These are phyloP conservation scores for Colletotrichum sp. DNA, from an alignment of 2,329 filamentous ascomycete species.

Conservation along the genomic window DNA sequence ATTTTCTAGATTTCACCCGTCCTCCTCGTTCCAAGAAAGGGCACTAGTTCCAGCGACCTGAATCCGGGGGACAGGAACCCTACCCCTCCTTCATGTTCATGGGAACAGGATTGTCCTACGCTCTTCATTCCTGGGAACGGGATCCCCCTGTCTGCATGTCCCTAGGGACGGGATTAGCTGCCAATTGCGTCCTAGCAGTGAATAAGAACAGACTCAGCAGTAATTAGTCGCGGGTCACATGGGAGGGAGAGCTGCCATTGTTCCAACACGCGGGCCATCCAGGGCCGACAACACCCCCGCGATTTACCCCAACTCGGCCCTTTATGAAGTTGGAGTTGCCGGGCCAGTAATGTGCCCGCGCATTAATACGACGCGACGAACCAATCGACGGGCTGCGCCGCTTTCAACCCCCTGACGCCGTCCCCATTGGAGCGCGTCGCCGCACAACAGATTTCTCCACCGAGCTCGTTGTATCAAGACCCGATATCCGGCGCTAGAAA, in stretches of 20 bases:
- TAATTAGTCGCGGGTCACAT: not conserved
- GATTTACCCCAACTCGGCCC: not conserved
- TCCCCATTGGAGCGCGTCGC: slow-evolving; percentile 15
- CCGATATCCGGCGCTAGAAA: not conserved
- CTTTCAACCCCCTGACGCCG: not conserved
- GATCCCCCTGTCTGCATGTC: not conserved
- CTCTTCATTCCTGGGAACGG: not conserved
- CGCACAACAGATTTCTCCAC: not conserved
- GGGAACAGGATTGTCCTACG: not conserved
- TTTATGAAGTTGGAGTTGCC: not conserved
- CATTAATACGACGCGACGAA: not conserved
- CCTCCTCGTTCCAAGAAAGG: not conserved
- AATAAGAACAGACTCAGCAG: not conserved
- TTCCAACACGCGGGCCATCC: not conserved
- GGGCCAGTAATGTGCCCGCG: not conserved
- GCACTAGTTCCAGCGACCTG: not conserved
- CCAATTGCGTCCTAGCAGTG: not conserved
- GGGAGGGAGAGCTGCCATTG: not conserved
- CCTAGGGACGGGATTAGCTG: not conserved
- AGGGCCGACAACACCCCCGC: not conserved
- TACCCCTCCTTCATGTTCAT: not conserved
- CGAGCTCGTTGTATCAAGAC: slow-evolving; percentile 5
- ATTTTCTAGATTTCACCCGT: not conserved
- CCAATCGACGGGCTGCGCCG: not conserved
- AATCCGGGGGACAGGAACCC: not conserved